Percentiles rank a stretch among this genome's conserved stretches.
phyloP scores from a whole-genome alignment of 352 stramenopile species.

The Plasmopara viticola region DNA sequence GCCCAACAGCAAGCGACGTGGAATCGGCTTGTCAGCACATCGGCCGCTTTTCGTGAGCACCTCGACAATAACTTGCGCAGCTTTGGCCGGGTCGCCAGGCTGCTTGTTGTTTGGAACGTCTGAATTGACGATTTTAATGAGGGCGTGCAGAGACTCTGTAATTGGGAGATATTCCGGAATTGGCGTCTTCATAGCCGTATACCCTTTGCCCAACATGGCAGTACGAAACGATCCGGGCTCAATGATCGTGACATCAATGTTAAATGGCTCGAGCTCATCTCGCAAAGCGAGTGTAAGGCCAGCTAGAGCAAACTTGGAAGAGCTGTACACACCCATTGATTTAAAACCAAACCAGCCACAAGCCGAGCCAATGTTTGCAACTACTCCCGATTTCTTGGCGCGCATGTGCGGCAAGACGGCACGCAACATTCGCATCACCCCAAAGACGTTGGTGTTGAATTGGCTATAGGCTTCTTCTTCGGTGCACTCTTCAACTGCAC shows the following conservation, averaged over 20 bases:
- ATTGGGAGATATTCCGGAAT: slow-evolving; percentile 30
- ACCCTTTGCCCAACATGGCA: slow-evolving; percentile 29
- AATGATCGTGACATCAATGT: slow-evolving; percentile 40
- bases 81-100: slow-evolving; percentile 30
- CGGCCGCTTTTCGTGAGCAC: slow-evolving; percentile 32
- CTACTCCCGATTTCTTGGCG: slow-evolving; percentile 29
- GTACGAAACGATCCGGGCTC: slow-evolving; percentile 44
- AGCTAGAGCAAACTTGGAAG: slow-evolving; percentile 36
- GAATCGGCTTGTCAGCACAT: slow-evolving; percentile 25
- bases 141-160: slow-evolving; percentile 17
- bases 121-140: slow-evolving; percentile 16
- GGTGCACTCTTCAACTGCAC: slow-evolving; percentile 40
- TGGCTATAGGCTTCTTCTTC: slow-evolving; percentile 27
- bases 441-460: slow-evolving; percentile 45
- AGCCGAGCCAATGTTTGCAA: slow-evolving; percentile 38
- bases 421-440: slow-evolving; percentile 24
- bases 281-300: slow-evolving; percentile 28
- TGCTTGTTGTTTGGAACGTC: slow-evolving; percentile 9
- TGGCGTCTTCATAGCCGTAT: slow-evolving; percentile 22
- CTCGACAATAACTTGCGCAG: slow-evolving; percentile 28
- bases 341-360: slow-evolving; percentile 24
- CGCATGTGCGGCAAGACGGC: slow-evolving; percentile 43
- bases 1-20: slow-evolving; percentile 28
- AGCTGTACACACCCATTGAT: slow-evolving; percentile 31
- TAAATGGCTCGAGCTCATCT: slow-evolving; percentile 27